phyloP scores from a whole-genome alignment of 305 asterid species.

The Fraxinus sp. region DNA sequence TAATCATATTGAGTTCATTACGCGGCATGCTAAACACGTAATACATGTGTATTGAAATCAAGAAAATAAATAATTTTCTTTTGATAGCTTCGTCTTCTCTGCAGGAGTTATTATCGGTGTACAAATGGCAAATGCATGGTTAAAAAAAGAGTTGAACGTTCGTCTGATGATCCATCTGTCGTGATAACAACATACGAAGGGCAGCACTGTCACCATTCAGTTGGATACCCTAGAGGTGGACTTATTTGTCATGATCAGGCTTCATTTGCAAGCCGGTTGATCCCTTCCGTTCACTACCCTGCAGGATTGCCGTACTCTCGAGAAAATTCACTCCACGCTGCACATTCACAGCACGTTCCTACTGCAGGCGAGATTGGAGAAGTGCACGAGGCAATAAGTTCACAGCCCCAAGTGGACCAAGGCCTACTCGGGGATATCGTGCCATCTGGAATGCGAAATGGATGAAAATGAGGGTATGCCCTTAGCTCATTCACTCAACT shows the following conservation, averaged over 20 bases:
- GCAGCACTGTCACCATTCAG: constrained; percentile 76
- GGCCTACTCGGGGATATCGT: constrained; percentile 87
- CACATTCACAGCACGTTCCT: constrained; percentile 10
- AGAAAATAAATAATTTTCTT: not conserved
- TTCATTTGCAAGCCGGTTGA: constrained; percentile 30
- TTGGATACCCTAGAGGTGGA: constrained; percentile 62
- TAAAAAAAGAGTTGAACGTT: constrained; percentile 81
- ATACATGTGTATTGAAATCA: not conserved
- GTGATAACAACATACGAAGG: constrained; percentile 94
- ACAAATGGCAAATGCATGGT: constrained; percentile 88
- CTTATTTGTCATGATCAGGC: constrained; percentile 32
- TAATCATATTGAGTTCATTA: not conserved
- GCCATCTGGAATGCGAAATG: constrained; percentile 57
- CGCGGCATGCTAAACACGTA: no score
- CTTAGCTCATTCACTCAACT: not conserved
- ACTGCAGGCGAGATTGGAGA: constrained; percentile 16
- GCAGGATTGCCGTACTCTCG: constrained; percentile 31
- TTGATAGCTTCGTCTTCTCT: not conserved
- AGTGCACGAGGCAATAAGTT: constrained; percentile 18
- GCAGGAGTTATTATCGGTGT: constrained; percentile 90
- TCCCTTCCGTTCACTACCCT: constrained; percentile 32
- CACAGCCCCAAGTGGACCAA: constrained; percentile 36
- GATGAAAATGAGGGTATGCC: constrained; percentile 32
- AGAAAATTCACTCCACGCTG: not conserved
- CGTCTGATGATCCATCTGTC: constrained; percentile 66